These are phyloP conservation scores for Echium plantagineum DNA, from an alignment of 257 asterid genomes.

Conservation along the genomic window DNA sequence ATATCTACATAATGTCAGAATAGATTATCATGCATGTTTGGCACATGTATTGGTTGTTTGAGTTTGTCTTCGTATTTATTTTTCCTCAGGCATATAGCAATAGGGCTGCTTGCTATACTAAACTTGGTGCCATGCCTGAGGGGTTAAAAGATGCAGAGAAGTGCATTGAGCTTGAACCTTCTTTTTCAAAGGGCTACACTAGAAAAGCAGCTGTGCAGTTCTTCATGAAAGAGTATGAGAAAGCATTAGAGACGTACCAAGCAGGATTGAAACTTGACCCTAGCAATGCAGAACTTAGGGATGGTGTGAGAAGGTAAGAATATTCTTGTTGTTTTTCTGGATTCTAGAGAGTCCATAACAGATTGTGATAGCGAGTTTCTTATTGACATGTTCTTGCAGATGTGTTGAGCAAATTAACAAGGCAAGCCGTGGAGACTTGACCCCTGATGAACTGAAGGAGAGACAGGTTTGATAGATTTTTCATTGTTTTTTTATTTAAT, in stretches of 20 bases:
- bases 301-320: constrained; percentile 55
- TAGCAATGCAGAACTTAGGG: constrained; percentile 49
- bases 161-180: constrained; percentile 66
- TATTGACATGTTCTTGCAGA: constrained; percentile 20
- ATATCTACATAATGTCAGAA: too few species aligned
- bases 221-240: constrained; percentile 67
- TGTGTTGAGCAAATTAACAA: constrained; percentile 63
- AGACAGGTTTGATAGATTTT: constrained; percentile 47
- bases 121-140: constrained; percentile 73
- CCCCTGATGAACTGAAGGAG: constrained; percentile 71
- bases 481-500: neutral
- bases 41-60: neutral
- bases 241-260: constrained; percentile 64
- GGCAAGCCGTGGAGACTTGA: constrained; percentile 67
- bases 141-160: constrained; percentile 74
- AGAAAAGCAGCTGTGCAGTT: constrained; percentile 64
- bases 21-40: too few species aligned
- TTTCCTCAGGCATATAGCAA: constrained; percentile 57
- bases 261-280: constrained; percentile 56
- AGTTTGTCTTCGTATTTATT: neutral
- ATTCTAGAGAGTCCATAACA: neutral
- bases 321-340: neutral
- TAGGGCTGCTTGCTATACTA: constrained; percentile 70
- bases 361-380: neutral
- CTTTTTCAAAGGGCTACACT: constrained; percentile 56